These are phyloP conservation scores for Rhizoctonia solani DNA, from an alignment of 1,284 basidiomycete genomes.

Conservation along the genomic window DNA sequence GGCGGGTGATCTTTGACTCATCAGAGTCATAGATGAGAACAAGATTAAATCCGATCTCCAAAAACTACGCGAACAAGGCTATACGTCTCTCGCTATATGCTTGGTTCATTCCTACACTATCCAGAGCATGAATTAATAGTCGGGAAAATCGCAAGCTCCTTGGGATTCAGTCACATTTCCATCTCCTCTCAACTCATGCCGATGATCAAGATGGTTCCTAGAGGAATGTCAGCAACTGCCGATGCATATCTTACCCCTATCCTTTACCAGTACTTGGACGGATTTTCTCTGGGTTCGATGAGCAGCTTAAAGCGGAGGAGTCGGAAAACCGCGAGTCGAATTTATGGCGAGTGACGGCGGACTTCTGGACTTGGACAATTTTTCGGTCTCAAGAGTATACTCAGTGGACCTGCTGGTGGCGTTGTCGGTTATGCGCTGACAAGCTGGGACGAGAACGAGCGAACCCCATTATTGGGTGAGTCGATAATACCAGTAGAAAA, in stretches of 20 bases:
- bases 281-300: constrained; percentile 91
- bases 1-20: not conserved
- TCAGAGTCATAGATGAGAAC: constrained; percentile 52
- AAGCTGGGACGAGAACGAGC: constrained; percentile 71
- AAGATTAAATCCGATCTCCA: constrained; percentile 63
- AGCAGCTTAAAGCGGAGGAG: constrained; percentile 56
- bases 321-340: constrained; percentile 57
- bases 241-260: constrained; percentile 97
- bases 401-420: constrained; percentile 87
- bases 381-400: constrained; percentile 88
- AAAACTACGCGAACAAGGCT: constrained; percentile 73
- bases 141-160: constrained; percentile 69
- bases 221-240: constrained; percentile 89
- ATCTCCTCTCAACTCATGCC: constrained; percentile 86
- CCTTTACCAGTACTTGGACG: constrained; percentile 82
- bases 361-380: constrained; percentile 80
- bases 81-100: constrained; percentile 83
- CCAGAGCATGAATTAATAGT: constrained; percentile 79
- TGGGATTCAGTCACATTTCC: constrained; percentile 89
- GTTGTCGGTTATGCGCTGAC: constrained; percentile 88
- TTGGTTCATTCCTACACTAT: constrained; percentile 93
- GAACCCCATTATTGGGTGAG: constrained; percentile 75
- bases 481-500: constrained; percentile 31
- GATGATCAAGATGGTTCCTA: constrained; percentile 95
- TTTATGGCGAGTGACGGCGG: constrained; percentile 92